Conservation (phyloP, 257 asterid species). For the Fraxinus pennsylvanica region DNA sequence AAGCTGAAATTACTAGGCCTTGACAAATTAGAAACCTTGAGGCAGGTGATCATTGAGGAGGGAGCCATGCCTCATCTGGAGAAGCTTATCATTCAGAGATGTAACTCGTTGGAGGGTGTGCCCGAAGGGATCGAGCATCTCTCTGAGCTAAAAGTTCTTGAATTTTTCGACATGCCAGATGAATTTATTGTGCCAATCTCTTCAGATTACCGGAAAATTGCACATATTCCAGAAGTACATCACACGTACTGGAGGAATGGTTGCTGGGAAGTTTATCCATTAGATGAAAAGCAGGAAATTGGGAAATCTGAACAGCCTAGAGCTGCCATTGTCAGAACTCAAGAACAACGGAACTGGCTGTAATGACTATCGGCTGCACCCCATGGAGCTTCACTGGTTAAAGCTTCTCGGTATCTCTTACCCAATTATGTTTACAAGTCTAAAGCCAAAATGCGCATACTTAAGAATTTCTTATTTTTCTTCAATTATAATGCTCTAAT, state of each 20-base stretch:
- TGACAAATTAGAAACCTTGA: not conserved
- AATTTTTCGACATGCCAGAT: not conserved
- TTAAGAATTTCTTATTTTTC: too few relatives aligned
- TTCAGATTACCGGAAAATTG: not conserved
- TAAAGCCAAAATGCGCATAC: too few relatives aligned
- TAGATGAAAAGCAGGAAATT: not conserved
- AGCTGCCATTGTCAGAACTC: too few relatives aligned
- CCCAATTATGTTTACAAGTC: too few relatives aligned
- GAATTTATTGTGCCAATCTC: not conserved
- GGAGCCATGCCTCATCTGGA: conserved; percentile 32
- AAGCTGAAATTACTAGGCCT: conserved; percentile 2
- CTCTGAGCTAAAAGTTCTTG: not conserved
- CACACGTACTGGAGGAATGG: conserved; percentile 12
- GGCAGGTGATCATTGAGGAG: conserved; percentile 9
- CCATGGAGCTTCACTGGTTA: too few relatives aligned
- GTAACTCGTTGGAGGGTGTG: conserved; percentile 4
- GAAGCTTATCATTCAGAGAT: conserved; percentile 12
- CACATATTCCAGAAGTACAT: not conserved
- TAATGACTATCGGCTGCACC: too few relatives aligned
- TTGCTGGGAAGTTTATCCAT: conserved; percentile 1
- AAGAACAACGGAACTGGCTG: too few relatives aligned
- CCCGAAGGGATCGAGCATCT: not conserved
- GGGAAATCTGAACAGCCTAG: too few relatives aligned
- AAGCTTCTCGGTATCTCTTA: too few relatives aligned
- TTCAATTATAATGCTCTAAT: too few relatives aligned